phyloP scores from a whole-genome alignment of 495 filamentous ascomycete species.

The Annulohypoxylon maeteangense region DNA sequence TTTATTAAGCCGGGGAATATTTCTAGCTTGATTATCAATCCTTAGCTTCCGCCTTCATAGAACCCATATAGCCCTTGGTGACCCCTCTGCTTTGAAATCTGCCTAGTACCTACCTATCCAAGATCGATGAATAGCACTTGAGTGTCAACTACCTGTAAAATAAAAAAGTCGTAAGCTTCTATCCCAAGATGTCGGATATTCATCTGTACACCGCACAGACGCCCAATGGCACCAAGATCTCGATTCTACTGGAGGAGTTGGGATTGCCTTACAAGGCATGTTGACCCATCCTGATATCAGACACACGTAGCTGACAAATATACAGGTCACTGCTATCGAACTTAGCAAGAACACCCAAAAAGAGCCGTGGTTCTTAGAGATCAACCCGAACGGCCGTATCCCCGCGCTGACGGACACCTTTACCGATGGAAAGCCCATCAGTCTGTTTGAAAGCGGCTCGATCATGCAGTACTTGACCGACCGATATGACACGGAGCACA shows the following conservation, averaged over 20 bases:
- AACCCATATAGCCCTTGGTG: conserved; percentile 11
- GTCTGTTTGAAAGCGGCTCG: conserved; percentile 83
- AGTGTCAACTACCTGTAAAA: conserved; percentile 40
- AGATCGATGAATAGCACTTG: neutral
- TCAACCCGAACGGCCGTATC: conserved; percentile 96
- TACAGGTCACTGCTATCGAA: conserved; percentile 71
- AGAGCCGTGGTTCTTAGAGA: conserved; percentile 82
- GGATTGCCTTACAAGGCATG: conserved; percentile 70
- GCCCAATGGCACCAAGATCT: conserved; percentile 83
- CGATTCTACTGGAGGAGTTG: conserved; percentile 90
- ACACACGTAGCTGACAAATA: conserved; percentile 26
- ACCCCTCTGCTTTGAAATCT: neutral
- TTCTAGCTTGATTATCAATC: conserved; percentile 40
- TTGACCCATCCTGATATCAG: conserved; percentile 44
- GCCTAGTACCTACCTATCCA: too few relatives aligned
- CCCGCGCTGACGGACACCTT: conserved; percentile 88
- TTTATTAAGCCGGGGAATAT: conserved; percentile 31
- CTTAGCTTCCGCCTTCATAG: conserved; percentile 10
- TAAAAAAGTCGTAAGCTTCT: conserved; percentile 30
- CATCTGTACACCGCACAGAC: conserved; percentile 69
- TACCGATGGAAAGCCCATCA: conserved; percentile 75
- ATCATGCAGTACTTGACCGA: conserved; percentile 83
- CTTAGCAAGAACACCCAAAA: conserved; percentile 82
- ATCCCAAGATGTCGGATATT: conserved; percentile 49
- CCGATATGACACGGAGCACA: conserved; percentile 67